Percentiles rank a stretch among this genome's conserved stretches.
These are phyloP conservation scores for Pseudisothecium myosuroides DNA, from an alignment of 225 moss, liverwort and hornwort species.

Conservation along the genomic window DNA sequence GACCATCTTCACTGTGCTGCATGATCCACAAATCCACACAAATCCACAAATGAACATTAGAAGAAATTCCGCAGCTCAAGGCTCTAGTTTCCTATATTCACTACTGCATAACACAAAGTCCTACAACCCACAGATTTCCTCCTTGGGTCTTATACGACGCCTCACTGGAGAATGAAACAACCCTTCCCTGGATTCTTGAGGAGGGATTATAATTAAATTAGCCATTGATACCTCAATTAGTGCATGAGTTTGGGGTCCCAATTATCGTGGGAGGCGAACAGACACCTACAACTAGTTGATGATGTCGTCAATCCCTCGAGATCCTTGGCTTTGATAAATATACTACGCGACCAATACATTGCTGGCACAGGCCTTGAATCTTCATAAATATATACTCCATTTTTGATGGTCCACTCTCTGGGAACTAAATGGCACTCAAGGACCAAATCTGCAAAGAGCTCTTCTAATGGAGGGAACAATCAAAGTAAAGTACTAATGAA, in stretches of 20 bases:
- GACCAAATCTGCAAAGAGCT: neutral
- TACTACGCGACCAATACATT: neutral
- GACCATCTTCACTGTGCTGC: conserved; percentile 96
- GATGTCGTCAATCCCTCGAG: neutral
- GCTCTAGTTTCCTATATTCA: neutral
- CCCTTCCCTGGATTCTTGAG: neutral
- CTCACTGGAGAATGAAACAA: neutral
- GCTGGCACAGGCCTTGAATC: neutral
- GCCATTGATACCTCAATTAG: neutral
- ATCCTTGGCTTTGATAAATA: neutral
- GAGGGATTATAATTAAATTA: neutral
- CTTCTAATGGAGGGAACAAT: neutral
- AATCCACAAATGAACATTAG: neutral
- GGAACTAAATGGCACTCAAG: neutral
- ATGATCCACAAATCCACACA: conserved; percentile 10
- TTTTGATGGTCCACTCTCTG: neutral
- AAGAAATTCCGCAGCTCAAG: neutral
- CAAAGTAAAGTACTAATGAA: neutral
- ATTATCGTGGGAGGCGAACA: neutral
- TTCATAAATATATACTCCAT: neutral
- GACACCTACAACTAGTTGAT: neutral
- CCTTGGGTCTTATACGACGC: neutral
- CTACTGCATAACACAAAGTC: neutral
- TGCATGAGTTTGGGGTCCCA: neutral
- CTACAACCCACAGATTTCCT: neutral